Evolutionary conservation across 768 basidiomycete genomes (phyloP).

Genomic region (Serpula lacrymans): DNA sequence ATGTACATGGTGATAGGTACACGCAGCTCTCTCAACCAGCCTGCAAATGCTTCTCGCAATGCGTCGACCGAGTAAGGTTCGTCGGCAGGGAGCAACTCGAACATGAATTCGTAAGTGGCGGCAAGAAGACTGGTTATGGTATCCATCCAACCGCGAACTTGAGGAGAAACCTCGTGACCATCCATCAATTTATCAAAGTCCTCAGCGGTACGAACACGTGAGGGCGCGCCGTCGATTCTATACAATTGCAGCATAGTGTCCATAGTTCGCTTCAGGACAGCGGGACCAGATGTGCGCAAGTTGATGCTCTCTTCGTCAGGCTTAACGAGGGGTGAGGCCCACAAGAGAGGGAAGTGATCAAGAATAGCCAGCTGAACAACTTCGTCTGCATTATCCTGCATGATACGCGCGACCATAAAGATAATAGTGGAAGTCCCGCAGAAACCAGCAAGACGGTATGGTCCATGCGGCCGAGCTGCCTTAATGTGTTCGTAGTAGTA

Average conservation of each 20-base stretch:
- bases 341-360: constrained; percentile 5
- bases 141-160: neutral
- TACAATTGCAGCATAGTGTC: neutral
- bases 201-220: no score
- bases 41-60: neutral
- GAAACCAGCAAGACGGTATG: constrained; percentile 18
- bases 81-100: neutral
- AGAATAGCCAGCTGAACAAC: neutral
- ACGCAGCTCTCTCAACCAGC: neutral
- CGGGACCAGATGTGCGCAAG: neutral
- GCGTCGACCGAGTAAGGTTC: neutral
- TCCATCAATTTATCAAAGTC: no score
- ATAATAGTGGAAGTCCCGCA: constrained; percentile 1
- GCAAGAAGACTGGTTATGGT: neutral
- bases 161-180: neutral
- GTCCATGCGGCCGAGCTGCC: constrained; percentile 11
- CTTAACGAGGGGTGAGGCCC: neutral
- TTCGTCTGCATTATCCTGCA: neutral
- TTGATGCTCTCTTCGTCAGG: neutral
- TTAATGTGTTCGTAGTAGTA: constrained; percentile 19
- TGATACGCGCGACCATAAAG: neutral
- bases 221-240: neutral
- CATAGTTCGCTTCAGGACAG: neutral
- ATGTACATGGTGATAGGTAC: no score
- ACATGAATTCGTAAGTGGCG: neutral